phyloP scores from a whole-genome alignment of 768 basidiomycete genomes.

The Boletus sp. region DNA sequence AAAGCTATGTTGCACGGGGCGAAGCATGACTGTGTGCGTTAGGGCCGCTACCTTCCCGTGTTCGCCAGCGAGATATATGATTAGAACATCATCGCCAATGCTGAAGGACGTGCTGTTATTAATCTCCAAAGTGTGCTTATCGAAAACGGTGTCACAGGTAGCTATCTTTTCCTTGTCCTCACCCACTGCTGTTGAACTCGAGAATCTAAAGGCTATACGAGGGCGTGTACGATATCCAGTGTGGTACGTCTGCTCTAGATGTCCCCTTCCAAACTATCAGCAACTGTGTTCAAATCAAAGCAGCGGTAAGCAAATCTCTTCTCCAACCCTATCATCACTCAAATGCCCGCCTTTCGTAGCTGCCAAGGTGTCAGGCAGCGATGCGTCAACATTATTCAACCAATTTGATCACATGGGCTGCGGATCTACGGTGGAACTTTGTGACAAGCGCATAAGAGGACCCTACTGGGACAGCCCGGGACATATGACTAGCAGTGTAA shows the following conservation, averaged over 20 bases:
- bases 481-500: slow-evolving; percentile 58
- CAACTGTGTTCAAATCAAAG: slow-evolving; percentile 49
- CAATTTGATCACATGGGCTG: slow-evolving; percentile 64
- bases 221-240: slow-evolving; percentile 48
- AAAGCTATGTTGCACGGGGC: background rate
- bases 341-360: slow-evolving; percentile 32
- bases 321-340: background rate
- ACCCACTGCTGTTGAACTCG: background rate
- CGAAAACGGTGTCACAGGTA: slow-evolving; percentile 65
- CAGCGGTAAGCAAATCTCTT: slow-evolving; percentile 39
- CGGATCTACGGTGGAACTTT: slow-evolving; percentile 63
- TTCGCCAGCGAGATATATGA: slow-evolving; percentile 79
- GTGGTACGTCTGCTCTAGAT: slow-evolving; percentile 48
- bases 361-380: slow-evolving; percentile 63
- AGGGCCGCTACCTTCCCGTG: slow-evolving; percentile 70
- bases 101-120: slow-evolving; percentile 49
- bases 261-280: slow-evolving; percentile 46
- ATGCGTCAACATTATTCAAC: slow-evolving; percentile 60
- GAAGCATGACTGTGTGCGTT: background rate
- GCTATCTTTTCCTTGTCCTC: slow-evolving; percentile 13
- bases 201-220: slow-evolving; percentile 32
- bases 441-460: slow-evolving; percentile 50
- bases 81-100: slow-evolving; percentile 53
- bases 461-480: slow-evolving; percentile 42
- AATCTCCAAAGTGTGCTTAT: slow-evolving; percentile 75